Conservation (phyloP, 1,284 basidiomycete species). For the Flammula alnicola region DNA sequence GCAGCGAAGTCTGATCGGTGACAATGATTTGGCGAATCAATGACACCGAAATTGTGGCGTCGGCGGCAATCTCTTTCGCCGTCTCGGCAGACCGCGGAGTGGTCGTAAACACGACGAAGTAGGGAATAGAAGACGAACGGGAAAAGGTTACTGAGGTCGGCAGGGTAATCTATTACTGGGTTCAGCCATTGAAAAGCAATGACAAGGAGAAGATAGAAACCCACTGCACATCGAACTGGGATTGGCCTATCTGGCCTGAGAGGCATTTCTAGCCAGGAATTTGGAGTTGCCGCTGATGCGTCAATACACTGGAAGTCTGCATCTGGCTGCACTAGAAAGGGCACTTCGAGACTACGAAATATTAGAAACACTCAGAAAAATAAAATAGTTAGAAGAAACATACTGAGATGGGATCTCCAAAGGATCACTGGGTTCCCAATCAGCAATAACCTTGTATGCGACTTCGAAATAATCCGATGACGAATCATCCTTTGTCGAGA, state of each 20-base stretch:
- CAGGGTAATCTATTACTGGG: slow-evolving; percentile 55
- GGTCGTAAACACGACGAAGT: slow-evolving; percentile 73
- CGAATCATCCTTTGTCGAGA: slow-evolving; percentile 29
- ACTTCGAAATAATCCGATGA: slow-evolving; percentile 37
- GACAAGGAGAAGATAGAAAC: slow-evolving; percentile 26
- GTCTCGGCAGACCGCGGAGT: slow-evolving; percentile 54
- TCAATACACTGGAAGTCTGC: slow-evolving; percentile 63
- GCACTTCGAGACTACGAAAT: slow-evolving; percentile 60
- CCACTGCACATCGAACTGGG: slow-evolving; percentile 66
- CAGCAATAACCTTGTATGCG: slow-evolving; percentile 56
- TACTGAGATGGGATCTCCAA: slow-evolving; percentile 52
- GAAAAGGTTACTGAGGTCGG: slow-evolving; percentile 62
- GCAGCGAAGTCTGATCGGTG: slow-evolving; percentile 40
- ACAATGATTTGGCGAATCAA: slow-evolving; percentile 61
- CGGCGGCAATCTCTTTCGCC: slow-evolving; percentile 65
- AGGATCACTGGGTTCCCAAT: slow-evolving; percentile 62
- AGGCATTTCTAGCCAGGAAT: slow-evolving; percentile 71
- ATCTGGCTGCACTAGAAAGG: slow-evolving; percentile 63
- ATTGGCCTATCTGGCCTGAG: slow-evolving; percentile 63
- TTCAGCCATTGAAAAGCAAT: slow-evolving; percentile 7
- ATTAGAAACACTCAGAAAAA: slow-evolving; percentile 14
- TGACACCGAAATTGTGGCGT: slow-evolving; percentile 69
- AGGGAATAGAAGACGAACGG: slow-evolving; percentile 61
- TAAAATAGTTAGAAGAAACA: slow-evolving; percentile 30
- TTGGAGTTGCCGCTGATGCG: slow-evolving; percentile 44